phyloP scores from a whole-genome alignment of 345 rosid genomes.

The Anastatica hierochuntica region DNA sequence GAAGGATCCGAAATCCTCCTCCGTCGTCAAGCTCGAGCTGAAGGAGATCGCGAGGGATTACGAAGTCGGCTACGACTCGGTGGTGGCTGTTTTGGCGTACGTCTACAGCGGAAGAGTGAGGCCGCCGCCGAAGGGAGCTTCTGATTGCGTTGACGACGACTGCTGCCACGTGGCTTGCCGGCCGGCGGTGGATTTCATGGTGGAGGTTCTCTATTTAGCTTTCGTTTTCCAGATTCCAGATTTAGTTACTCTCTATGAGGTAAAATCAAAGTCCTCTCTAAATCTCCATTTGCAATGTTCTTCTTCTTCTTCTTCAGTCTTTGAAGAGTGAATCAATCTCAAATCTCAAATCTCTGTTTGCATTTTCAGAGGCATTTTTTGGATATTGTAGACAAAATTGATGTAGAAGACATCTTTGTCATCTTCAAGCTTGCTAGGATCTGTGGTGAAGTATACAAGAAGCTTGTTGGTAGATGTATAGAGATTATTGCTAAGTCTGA shows the following conservation, averaged over 20 bases:
- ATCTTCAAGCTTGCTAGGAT: conserved; percentile 44
- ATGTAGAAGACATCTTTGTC: conserved; percentile 49
- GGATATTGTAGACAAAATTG: conserved; percentile 52
- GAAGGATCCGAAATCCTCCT: conserved; percentile 19
- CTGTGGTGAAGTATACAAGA: conserved; percentile 50
- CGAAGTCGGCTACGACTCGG: conserved; percentile 48
- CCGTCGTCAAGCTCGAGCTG: conserved; percentile 34
- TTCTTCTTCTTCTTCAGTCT: no score
- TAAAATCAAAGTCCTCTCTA: not conserved
- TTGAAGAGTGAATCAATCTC: no score
- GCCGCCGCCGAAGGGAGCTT: conserved; percentile 39
- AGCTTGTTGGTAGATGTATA: conserved; percentile 36
- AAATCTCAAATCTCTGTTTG: not conserved
- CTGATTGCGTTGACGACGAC: conserved; percentile 60
- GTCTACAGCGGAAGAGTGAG: conserved; percentile 60
- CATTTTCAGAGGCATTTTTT: conserved; percentile 51
- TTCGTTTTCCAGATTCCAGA: conserved; percentile 53
- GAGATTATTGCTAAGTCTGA: conserved; percentile 51
- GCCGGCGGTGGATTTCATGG: conserved; percentile 58
- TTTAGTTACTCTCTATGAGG: conserved; percentile 58
- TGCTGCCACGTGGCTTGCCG: conserved; percentile 67
- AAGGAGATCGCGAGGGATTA: conserved; percentile 50
- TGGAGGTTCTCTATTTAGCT: conserved; percentile 63
- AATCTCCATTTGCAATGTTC: no score
- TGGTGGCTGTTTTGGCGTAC: conserved; percentile 51